Evolutionary conservation across 2,329 filamentous ascomycete genomes (phyloP).

Genomic region (Monosporascus sp.): DNA sequence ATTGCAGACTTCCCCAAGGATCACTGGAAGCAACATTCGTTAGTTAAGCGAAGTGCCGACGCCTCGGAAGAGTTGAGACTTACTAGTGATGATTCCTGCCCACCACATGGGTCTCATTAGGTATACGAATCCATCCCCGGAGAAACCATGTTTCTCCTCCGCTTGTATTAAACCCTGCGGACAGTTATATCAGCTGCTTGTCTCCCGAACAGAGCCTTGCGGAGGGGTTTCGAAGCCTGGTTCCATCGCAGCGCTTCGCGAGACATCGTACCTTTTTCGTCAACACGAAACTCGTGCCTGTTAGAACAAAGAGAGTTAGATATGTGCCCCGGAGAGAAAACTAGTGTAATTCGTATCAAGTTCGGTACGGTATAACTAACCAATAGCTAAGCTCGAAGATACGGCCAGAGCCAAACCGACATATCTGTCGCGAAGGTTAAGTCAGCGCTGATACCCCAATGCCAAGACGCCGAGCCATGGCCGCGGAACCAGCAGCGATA

Average conservation of each 20-base stretch:
- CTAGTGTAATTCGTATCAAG: background rate
- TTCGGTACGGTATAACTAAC: slow-evolving; percentile 38
- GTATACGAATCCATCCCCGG: slow-evolving; percentile 94
- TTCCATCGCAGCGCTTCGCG: slow-evolving; percentile 1
- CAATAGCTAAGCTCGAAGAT: slow-evolving; percentile 69
- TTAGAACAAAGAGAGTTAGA: slow-evolving; percentile 8
- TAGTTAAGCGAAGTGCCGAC: slow-evolving; percentile 1
- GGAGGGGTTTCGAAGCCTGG: slow-evolving; percentile 1
- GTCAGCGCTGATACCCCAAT: slow-evolving; percentile 25
- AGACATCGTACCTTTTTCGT: slow-evolving; percentile 78
- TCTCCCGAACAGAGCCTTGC: background rate
- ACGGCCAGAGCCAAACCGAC: slow-evolving; percentile 72
- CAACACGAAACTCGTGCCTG: slow-evolving; percentile 95
- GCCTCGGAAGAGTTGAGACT: slow-evolving; percentile 27
- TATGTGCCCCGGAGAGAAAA: slow-evolving; percentile 1
- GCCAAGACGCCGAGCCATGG: background rate
- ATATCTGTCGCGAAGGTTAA: slow-evolving; percentile 48
- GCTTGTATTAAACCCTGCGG: slow-evolving; percentile 80
- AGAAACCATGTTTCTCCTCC: slow-evolving; percentile 87
- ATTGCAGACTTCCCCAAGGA: slow-evolving; percentile 89
- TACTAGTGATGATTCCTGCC: slow-evolving; percentile 86
- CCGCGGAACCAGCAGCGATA: slow-evolving; percentile 1
- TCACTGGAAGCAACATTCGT: slow-evolving; percentile 53
- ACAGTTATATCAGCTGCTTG: slow-evolving; percentile 9
- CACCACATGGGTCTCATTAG: slow-evolving; percentile 95